Evolutionary conservation across 495 filamentous ascomycete species (phyloP).

Genomic region (Annulohypoxylon moriforme): DNA sequence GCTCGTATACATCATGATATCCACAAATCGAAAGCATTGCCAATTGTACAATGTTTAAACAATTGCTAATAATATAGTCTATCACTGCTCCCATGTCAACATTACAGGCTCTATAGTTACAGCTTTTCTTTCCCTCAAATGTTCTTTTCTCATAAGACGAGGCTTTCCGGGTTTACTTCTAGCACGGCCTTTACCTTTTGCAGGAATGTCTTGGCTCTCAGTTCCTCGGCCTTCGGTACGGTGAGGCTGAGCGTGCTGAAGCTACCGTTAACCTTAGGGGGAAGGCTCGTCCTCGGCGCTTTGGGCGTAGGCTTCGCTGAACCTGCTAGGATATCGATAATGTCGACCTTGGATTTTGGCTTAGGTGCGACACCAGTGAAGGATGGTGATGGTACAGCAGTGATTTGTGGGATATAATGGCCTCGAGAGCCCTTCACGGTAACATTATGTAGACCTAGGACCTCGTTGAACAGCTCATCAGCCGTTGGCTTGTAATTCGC

Average conservation of each 20-base stretch:
- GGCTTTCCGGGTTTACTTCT: constrained; percentile 81
- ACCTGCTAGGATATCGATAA: constrained; percentile 81
- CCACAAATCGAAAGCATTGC: not conserved
- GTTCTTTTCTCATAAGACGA: constrained; percentile 67
- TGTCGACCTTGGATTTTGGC: constrained; percentile 64
- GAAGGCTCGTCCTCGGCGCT: constrained; percentile 44
- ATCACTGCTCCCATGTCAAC: constrained; percentile 32
- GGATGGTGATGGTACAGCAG: constrained; percentile 61
- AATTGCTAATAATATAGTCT: constrained; percentile 41
- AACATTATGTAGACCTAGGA: constrained; percentile 75
- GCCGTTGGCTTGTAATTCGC: constrained; percentile 69
- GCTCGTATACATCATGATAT: not conserved
- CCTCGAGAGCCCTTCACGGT: constrained; percentile 59
- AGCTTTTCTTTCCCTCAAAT: constrained; percentile 14
- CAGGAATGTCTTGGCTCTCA: constrained; percentile 81
- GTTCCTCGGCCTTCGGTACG: constrained; percentile 81
- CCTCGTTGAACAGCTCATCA: constrained; percentile 87
- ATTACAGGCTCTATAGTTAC: constrained; percentile 47
- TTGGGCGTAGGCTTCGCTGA: constrained; percentile 49
- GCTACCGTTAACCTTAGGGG: constrained; percentile 60
- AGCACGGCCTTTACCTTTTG: constrained; percentile 83
- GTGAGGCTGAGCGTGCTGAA: constrained; percentile 83
- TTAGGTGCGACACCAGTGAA: constrained; percentile 46
- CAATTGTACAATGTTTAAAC: not conserved
- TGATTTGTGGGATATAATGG: constrained; percentile 79